phyloP scores from a whole-genome alignment of 352 stramenopile species.

The Phytopythium oedochilum region DNA sequence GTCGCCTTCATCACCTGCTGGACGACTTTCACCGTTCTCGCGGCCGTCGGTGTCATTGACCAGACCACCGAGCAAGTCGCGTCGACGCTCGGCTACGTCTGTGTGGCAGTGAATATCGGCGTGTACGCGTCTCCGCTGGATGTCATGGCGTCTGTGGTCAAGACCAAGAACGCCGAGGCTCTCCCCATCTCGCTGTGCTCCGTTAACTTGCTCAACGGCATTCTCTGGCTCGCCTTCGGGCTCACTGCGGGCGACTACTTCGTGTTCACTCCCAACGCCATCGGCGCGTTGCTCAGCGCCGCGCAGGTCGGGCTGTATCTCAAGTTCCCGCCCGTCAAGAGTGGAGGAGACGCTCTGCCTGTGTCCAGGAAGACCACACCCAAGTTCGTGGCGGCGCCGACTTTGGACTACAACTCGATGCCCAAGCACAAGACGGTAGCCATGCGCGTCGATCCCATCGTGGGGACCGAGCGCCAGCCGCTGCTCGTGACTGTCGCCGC shows the following conservation, averaged over 20 bases:
- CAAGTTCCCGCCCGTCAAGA: constrained; percentile 1
- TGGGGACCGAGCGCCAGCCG: too few species aligned
- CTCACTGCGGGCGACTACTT: constrained; percentile 20
- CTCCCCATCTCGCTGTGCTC: constrained; percentile 19
- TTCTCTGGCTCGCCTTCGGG: constrained; percentile 15
- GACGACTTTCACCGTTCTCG: too few species aligned
- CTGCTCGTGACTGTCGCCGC: too few species aligned
- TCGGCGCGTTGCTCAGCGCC: constrained; percentile 14
- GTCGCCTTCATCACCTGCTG: too few species aligned
- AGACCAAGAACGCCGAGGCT: constrained; percentile 12
- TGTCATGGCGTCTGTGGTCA: constrained; percentile 13
- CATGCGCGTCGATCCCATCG: too few species aligned
- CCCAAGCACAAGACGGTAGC: too few species aligned
- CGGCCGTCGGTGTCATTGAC: constrained; percentile 20
- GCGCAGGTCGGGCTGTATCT: constrained; percentile 19
- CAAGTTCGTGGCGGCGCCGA: too few species aligned
- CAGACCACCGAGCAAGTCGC: constrained; percentile 19
- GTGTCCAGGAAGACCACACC: too few species aligned
- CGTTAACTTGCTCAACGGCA: constrained; percentile 16
- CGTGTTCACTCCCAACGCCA: constrained; percentile 21
- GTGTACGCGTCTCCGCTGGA: constrained; percentile 24
- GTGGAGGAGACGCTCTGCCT: too few species aligned
- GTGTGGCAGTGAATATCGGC: constrained; percentile 19
- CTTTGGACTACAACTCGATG: too few species aligned
- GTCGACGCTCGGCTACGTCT: constrained; percentile 17